Conservation (phyloP, 192 early-diverging fungal species). For the Funneliformis mosseae region DNA sequence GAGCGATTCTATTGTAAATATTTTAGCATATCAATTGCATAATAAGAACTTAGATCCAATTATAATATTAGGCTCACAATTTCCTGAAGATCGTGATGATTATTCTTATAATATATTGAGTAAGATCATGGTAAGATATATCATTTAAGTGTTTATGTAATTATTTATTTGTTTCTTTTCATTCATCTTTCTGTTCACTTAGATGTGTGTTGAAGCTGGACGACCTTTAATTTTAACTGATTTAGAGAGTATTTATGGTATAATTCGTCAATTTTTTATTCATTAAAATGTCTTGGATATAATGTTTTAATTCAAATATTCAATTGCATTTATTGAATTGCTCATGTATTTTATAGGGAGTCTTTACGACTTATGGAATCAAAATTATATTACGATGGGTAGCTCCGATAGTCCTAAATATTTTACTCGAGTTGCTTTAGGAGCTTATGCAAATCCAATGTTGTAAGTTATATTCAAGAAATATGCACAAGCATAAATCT, state of each 20-base stretch:
- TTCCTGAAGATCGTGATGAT: slow-evolving; percentile 5
- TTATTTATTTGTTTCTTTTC: neutral
- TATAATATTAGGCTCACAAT: slow-evolving; percentile 15
- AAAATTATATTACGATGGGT: slow-evolving; percentile 34
- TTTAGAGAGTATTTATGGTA: slow-evolving; percentile 21
- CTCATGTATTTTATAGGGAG: slow-evolving; percentile 8
- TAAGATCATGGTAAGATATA: slow-evolving; percentile 15
- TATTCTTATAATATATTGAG: slow-evolving; percentile 6
- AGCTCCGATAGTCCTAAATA: slow-evolving; percentile 30
- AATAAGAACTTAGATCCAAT: slow-evolving; percentile 3
- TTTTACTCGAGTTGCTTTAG: slow-evolving; percentile 32
- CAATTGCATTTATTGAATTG: neutral
- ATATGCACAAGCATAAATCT: too few species aligned
- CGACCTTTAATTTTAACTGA: slow-evolving; percentile 25
- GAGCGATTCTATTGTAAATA: neutral
- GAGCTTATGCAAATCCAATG: slow-evolving; percentile 37
- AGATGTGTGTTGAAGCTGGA: slow-evolving; percentile 38
- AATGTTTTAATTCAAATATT: neutral
- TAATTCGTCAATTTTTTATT: neutral
- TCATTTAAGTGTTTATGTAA: neutral
- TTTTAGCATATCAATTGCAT: slow-evolving; percentile 4
- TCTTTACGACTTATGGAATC: slow-evolving; percentile 39
- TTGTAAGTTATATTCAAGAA: neutral
- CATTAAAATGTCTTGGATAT: too few species aligned
- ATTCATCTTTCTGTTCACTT: neutral